Base-by-base conservation (phyloP, 768 basidiomycete genomes). In the Boletus sp. region DNA sequence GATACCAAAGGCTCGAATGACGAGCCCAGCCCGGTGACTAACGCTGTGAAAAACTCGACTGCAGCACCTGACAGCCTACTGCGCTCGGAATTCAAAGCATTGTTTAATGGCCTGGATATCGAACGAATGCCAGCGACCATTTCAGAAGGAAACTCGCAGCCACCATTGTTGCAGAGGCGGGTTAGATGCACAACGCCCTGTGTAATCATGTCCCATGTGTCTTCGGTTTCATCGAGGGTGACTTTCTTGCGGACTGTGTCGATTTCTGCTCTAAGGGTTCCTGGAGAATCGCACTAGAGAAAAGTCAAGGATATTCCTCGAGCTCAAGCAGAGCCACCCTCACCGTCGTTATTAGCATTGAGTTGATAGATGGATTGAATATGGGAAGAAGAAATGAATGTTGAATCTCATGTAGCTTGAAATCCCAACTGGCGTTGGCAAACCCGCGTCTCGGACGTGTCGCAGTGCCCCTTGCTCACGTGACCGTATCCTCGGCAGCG, bases 131-230 rank as follows among this genome's bases (percentile, higher is more conserved):
- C 70, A 15, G 74, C 59, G 21, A 82, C 74, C 41, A 88, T 70
- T 41, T 84, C 81, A 4, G 73, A 53, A 13, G 83, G 75, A 45
- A 75, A 75, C 33, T 82, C 79, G 59, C 75, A 77, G 17, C 75
- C 83, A 23, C 80, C 82, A 48, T 80, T 76, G 34, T 77, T 75
- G 57, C 77, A 81, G 6, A 86, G 66, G 6, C 70, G 66, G 2
- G 75, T 75, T 21, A 91, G 67, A 14, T 73, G 66, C 21, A 63
- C 51, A 47, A 90, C 64, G 5, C 77, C 76, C 34, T 78, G 74
- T 3, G 78, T 68, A 44, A 92, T 87, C 17, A 69, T 74, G 52
- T 90, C 87, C 90, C 90, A 93, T 14, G 82, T 82, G 29, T 93
- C 88, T 66, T 93, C 90, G 4, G 87, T 82, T 68, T 93, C 90